Conservation (phyloP, 352 stramenopile species). For the Elongisporangium undulatum region DNA sequence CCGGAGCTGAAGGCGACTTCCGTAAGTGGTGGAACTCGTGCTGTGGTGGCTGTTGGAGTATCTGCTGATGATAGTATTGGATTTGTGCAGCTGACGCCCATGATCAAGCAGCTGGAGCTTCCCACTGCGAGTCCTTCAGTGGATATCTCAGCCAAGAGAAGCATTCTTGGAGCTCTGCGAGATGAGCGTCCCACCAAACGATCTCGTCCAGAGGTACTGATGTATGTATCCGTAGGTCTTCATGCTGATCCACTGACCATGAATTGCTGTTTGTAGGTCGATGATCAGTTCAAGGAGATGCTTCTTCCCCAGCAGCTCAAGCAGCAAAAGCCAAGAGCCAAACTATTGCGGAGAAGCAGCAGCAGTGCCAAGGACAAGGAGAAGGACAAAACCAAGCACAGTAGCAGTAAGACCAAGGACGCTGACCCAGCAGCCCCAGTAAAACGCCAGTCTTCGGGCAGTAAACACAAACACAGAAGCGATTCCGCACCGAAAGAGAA, state of each 20-base stretch:
- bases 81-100: slow-evolving; percentile 8
- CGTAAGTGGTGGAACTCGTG: slow-evolving; percentile 5
- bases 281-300: slow-evolving; percentile 46
- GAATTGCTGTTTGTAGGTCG: slow-evolving; percentile 7
- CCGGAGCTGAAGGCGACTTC: slow-evolving; percentile 9
- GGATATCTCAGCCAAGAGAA: slow-evolving; percentile 18
- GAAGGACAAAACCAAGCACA: slow-evolving; percentile 7
- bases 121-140: slow-evolving; percentile 1
- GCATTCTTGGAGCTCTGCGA: slow-evolving; percentile 61
- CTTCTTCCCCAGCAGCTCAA: slow-evolving; percentile 11
- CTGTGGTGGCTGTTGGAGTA: not conserved
- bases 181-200: slow-evolving; percentile 54
- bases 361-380: not conserved
- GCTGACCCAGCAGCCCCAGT: slow-evolving; percentile 2
- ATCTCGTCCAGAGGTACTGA: slow-evolving; percentile 14
- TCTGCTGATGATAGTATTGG: not conserved
- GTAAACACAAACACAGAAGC: not conserved
- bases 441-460: not conserved
- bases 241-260: not conserved
- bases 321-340: slow-evolving; percentile 13
- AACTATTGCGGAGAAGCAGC: slow-evolving; percentile 16
- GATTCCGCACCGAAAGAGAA: slow-evolving; percentile 4
- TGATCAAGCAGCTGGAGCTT: slow-evolving; percentile 14
- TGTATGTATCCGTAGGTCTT: not conserved
- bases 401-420: slow-evolving; percentile 3